Evolutionary conservation across 192 early-diverging fungal species (phyloP), one percentile per base, ranked within the genome.

Genomic region (Backusella westeae): DNA sequence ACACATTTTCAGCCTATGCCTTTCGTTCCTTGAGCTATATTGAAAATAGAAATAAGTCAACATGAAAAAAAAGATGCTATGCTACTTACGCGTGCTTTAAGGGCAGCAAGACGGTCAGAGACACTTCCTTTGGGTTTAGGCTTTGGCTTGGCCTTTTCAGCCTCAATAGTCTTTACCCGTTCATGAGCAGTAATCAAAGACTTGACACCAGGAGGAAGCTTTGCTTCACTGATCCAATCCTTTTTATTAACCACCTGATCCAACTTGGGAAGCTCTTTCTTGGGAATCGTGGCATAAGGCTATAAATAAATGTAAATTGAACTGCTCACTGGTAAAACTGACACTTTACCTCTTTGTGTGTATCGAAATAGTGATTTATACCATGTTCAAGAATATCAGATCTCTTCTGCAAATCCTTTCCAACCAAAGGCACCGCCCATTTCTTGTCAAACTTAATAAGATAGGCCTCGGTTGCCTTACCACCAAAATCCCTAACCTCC

Each of bases 401-500:
- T 29, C 74, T 38, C 19, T 68, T 32, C n/a, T 75, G 74, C 3
- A 75, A 15, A 35, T 67, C 41, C 34, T 75, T 75, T 29, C 74
- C 74, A 2, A 41, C 19, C 10, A 75, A 65, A 38, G 74, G 74
- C 4, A 42, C 39, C 3, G 14, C 12, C 74, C 74, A 75, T 0
- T 42, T 1, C 5, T 42, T 67, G 17, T 19, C 65, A 44, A 75
- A 49, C 21, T 75, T 29, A 26, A 75, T n/a, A 8, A 66, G 41
- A 67, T 67, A 67, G 12, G 74, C 74, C 19, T 75, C 74, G 2
- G 70, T 46, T 29, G 44, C 39, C 44, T 41, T 75, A n/a, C 74
- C 63, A 5, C 74, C 74, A 66, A 67, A 67, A 21, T 67, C 32
- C 44, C 74, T 36, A 3, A 75, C 29, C 29, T 63, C 74, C 32